These are phyloP conservation scores for Dothistroma septosporum DNA, from an alignment of 2,329 filamentous ascomycete species.

Conservation along the genomic window DNA sequence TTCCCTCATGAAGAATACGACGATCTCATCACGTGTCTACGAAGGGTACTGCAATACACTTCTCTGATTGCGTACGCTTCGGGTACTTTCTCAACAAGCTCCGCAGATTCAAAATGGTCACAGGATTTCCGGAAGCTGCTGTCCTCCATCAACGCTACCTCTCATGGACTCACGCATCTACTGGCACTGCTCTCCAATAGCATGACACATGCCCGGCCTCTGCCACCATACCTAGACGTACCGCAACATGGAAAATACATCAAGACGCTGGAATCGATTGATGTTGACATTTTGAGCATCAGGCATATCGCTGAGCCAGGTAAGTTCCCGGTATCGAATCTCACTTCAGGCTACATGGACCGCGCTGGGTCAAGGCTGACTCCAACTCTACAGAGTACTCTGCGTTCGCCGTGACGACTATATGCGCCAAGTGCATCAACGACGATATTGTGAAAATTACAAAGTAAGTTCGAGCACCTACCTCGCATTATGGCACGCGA, in stretches of 20 bases:
- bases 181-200: conserved; percentile 65
- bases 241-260: conserved; percentile 59
- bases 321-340: conserved; percentile 40
- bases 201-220: conserved; percentile 60
- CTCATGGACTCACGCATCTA: conserved; percentile 64
- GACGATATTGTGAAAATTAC: conserved; percentile 64
- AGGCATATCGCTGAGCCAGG: conserved; percentile 56
- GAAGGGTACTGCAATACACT: conserved; percentile 63
- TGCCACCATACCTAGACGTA: conserved; percentile 66
- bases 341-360: neutral
- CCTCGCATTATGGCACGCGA: conserved; percentile 53
- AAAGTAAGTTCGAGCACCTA: conserved; percentile 34
- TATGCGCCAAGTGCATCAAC: conserved; percentile 63
- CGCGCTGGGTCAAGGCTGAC: neutral
- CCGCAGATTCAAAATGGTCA: conserved; percentile 55
- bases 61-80: conserved; percentile 63
- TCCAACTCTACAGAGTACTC: conserved; percentile 32
- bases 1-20: conserved; percentile 65
- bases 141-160: conserved; percentile 54
- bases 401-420: conserved; percentile 69
- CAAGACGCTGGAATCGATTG: conserved; percentile 54
- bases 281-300: conserved; percentile 58
- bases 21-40: conserved; percentile 54
- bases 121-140: conserved; percentile 57
- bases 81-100: conserved; percentile 44